phyloP scores from a whole-genome alignment of 2,329 filamentous ascomycete genomes.

The Orbilia oligospora region DNA sequence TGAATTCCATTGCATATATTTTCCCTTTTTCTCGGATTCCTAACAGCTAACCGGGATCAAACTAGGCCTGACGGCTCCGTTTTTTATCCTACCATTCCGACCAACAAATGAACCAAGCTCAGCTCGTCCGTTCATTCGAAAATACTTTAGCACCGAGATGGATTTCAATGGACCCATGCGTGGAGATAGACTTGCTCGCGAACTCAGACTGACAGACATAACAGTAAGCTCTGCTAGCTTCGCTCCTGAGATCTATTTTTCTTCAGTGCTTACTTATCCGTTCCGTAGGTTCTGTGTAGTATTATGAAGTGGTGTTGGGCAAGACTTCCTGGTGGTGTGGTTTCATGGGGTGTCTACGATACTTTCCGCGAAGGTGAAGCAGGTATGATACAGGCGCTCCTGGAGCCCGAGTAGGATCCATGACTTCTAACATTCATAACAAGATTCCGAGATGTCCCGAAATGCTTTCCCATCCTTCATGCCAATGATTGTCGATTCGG shows the following conservation, averaged over 20 bases:
- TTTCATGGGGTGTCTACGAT: constrained; percentile 97
- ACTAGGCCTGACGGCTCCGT: constrained; percentile 85
- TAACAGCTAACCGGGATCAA: constrained; percentile 51
- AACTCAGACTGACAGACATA: constrained; percentile 91
- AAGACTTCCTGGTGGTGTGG: constrained; percentile 87
- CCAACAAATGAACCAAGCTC: constrained; percentile 92
- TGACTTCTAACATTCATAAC: constrained; percentile 57
- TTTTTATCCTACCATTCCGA: constrained; percentile 92
- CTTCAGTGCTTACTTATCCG: constrained; percentile 61
- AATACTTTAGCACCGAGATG: constrained; percentile 81
- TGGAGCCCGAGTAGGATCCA: neutral
- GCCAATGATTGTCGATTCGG: constrained; percentile 90
- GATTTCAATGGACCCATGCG: constrained; percentile 73
- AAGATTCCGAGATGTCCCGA: constrained; percentile 90
- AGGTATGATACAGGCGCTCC: constrained; percentile 72
- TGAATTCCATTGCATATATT: neutral
- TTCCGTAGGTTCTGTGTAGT: constrained; percentile 83
- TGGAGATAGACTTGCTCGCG: constrained; percentile 82
- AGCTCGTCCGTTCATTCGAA: constrained; percentile 90
- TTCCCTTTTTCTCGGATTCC: neutral
- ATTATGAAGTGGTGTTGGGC: constrained; percentile 99
- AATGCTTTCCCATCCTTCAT: constrained; percentile 98
- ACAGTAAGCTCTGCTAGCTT: constrained; percentile 75
- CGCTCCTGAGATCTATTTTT: constrained; percentile 7
- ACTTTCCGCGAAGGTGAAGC: constrained; percentile 94